phyloP scores from a whole-genome alignment of 2,329 filamentous ascomycete species.

The Lizonia empirigonia region DNA sequence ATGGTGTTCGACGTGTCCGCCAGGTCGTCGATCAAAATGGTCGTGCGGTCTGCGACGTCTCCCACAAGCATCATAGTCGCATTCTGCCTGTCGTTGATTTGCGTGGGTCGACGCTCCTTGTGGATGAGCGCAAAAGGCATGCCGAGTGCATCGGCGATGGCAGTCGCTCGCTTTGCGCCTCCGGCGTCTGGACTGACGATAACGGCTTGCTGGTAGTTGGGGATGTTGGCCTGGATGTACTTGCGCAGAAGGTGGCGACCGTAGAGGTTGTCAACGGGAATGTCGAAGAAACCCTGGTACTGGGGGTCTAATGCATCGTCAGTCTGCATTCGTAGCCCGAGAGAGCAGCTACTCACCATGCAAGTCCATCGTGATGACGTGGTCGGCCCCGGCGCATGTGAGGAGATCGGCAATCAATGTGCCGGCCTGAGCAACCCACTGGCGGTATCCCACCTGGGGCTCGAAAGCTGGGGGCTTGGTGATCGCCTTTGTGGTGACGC shows the following conservation, averaged over 20 bases:
- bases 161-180: conserved; percentile 92
- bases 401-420: conserved; percentile 93
- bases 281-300: conserved; percentile 98
- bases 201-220: conserved; percentile 82
- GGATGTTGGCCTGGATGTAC: conserved; percentile 79
- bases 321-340: conserved; percentile 3
- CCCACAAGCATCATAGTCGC: conserved; percentile 94
- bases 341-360: conserved; percentile 26
- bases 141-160: conserved; percentile 89
- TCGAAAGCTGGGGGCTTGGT: conserved; percentile 67
- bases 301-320: conserved; percentile 75
- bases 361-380: conserved; percentile 97
- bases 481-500: conserved; percentile 30
- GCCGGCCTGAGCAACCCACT: conserved; percentile 97
- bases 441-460: conserved; percentile 91
- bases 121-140: conserved; percentile 98
- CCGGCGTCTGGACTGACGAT: conserved; percentile 96
- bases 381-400: conserved; percentile 93
- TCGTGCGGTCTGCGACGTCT: conserved; percentile 77
- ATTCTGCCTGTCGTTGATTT: conserved; percentile 80
- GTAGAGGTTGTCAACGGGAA: conserved; percentile 97
- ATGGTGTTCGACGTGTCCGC: conserved; percentile 97
- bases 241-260: conserved; percentile 73
- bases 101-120: conserved; percentile 92
- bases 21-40: conserved; percentile 92